These are phyloP conservation scores for Lizonia empirigonia DNA, from an alignment of 2,329 filamentous ascomycete genomes.

Conservation along the genomic window DNA sequence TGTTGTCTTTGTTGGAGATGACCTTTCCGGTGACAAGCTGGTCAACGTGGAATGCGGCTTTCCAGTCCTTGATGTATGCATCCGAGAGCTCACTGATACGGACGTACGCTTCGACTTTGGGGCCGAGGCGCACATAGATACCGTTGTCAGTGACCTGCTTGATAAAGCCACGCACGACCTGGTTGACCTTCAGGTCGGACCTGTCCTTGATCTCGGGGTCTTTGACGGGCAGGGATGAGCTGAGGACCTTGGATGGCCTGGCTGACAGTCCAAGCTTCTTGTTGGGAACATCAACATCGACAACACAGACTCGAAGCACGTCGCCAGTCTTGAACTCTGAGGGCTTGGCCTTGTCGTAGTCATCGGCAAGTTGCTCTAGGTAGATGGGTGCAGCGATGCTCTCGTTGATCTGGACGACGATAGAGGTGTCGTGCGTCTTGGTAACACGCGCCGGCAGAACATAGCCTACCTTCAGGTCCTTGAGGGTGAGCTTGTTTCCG, in stretches of 20 bases:
- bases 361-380: slow-evolving; percentile 82
- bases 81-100: slow-evolving; percentile 90
- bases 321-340: slow-evolving; percentile 80
- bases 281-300: slow-evolving; percentile 79
- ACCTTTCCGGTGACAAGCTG: slow-evolving; percentile 91
- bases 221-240: slow-evolving; percentile 78
- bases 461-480: slow-evolving; percentile 76
- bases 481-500: slow-evolving; percentile 67
- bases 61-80: slow-evolving; percentile 93
- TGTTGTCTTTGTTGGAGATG: slow-evolving; percentile 69
- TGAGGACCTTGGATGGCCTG: slow-evolving; percentile 85
- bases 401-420: slow-evolving; percentile 86
- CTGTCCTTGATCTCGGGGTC: slow-evolving; percentile 78
- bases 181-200: slow-evolving; percentile 74
- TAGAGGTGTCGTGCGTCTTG: slow-evolving; percentile 80
- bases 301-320: slow-evolving; percentile 83
- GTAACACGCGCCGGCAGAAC: slow-evolving; percentile 83
- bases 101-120: slow-evolving; percentile 79
- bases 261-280: slow-evolving; percentile 83
- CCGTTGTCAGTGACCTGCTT: slow-evolving; percentile 90
- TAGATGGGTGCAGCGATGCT: slow-evolving; percentile 78
- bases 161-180: slow-evolving; percentile 87
- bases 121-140: slow-evolving; percentile 82
- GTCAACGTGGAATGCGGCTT: slow-evolving; percentile 82
- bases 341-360: slow-evolving; percentile 81